A percentile compares a stretch with the other conserved stretches of the same genome.
These are phyloP conservation scores for Cladosporium austrohemisphaericum DNA, from an alignment of 2,329 filamentous ascomycete genomes.

Conservation along the genomic window DNA sequence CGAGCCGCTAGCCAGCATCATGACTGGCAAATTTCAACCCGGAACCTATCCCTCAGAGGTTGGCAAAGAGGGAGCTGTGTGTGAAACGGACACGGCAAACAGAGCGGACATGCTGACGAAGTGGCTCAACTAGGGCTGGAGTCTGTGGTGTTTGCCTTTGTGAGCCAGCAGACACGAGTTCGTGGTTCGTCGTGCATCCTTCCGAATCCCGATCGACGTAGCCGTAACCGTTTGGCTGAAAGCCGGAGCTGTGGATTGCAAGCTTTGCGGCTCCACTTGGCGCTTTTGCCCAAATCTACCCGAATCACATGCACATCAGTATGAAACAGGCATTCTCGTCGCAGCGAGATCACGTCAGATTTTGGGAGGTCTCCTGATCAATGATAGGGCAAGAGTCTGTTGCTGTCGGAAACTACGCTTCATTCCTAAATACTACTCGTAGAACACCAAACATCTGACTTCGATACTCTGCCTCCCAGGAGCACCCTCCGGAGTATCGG, in stretches of 20 bases:
- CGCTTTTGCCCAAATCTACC: background rate
- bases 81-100: too few relatives aligned
- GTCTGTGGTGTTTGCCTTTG: too few relatives aligned
- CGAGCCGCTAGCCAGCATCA: conserved; percentile 6
- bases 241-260: background rate
- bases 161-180: too few relatives aligned
- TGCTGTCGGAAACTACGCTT: background rate
- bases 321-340: conserved; percentile 2
- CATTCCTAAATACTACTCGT: conserved; percentile 19
- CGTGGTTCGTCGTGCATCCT: too few relatives aligned
- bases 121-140: too few relatives aligned
- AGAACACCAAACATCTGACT: conserved; percentile 77
- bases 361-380: too few relatives aligned
- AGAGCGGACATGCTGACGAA: too few relatives aligned
- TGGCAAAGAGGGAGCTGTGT: too few relatives aligned
- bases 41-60: too few relatives aligned
- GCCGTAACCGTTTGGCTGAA: background rate
- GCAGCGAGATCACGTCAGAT: background rate
- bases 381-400: too few relatives aligned
- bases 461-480: conserved; percentile 82
- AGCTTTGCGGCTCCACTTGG: background rate
- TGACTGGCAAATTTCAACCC: too few relatives aligned
- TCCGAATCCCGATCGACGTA: too few relatives aligned
- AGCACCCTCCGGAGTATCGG: conserved; percentile 65
- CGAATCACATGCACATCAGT: background rate